These are phyloP conservation scores for Blastocystis sp. DNA, from an alignment of 352 stramenopile species.

Conservation along the genomic window DNA sequence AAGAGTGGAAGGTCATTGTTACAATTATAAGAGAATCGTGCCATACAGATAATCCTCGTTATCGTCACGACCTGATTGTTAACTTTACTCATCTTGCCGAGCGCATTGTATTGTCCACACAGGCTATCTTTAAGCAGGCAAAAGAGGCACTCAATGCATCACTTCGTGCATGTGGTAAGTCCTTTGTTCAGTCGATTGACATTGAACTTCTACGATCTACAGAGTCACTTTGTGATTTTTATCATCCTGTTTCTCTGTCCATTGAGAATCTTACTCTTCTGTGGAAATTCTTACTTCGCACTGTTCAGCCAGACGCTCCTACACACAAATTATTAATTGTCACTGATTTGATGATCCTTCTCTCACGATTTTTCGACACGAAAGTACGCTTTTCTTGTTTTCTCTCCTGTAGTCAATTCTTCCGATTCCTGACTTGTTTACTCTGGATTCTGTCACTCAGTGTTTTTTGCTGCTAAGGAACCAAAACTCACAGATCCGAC, in stretches of 20 bases:
- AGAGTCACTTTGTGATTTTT: not conserved
- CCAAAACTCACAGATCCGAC: not conserved
- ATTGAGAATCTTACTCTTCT: not conserved
- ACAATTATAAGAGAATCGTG: not conserved
- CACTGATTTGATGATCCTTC: not conserved
- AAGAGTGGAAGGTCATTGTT: not conserved
- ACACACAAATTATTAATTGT: not conserved
- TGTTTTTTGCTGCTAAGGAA: not conserved
- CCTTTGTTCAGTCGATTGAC: not conserved
- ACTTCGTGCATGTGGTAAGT: not conserved
- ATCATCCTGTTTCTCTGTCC: not conserved
- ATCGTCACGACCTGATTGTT: slow-evolving; percentile 12
- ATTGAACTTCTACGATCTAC: not conserved
- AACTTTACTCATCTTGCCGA: not conserved
- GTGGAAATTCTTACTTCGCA: not conserved
- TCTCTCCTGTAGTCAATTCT: not conserved
- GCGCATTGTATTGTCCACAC: not conserved
- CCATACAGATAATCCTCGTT: not conserved
- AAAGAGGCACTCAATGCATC: not conserved
- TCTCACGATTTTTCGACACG: not conserved
- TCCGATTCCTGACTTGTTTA: not conserved
- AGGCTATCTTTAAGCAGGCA: not conserved
- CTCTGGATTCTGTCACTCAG: not conserved
- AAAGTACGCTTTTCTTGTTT: not conserved
- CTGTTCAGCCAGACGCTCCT: not conserved